A percentile compares a stretch with the other conserved stretches of the same genome.
Conservation (phyloP, 2,329 filamentous ascomycete genomes). For the Helotiales sp. region DNA sequence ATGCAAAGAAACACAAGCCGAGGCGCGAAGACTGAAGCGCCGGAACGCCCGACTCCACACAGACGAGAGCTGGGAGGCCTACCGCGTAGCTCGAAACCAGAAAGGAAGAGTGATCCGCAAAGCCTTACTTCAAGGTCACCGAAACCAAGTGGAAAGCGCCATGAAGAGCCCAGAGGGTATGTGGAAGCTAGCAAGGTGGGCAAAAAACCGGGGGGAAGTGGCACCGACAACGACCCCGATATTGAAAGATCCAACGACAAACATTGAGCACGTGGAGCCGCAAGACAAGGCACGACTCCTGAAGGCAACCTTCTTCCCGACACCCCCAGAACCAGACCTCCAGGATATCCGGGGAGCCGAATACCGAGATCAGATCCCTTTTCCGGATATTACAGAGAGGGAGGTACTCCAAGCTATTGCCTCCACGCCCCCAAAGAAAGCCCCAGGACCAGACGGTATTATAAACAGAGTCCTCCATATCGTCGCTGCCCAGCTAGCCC, state of each 20-base stretch:
- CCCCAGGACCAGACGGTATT: slow-evolving; percentile 29
- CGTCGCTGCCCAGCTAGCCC: slow-evolving; percentile 15
- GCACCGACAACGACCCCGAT: background rate
- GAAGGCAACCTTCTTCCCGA: slow-evolving; percentile 22
- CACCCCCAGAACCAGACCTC: slow-evolving; percentile 26
- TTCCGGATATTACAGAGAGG: slow-evolving; percentile 23
- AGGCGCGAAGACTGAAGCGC: background rate
- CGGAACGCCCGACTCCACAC: background rate
- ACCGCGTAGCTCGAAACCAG: background rate
- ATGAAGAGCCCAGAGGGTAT: background rate
- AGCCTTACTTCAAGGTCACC: background rate
- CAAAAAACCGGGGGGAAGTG: background rate
- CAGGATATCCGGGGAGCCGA: slow-evolving; percentile 20
- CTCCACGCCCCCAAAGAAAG: slow-evolving; percentile 24
- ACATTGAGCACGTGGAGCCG: background rate
- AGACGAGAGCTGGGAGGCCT: slow-evolving; percentile 9
- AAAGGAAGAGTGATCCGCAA: slow-evolving; percentile 1
- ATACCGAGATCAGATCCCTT: slow-evolving; percentile 17
- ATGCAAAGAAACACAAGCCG: slow-evolving; percentile 8
- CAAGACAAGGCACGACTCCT: slow-evolving; percentile 16
- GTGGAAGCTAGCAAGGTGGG: background rate
- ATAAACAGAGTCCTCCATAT: slow-evolving; percentile 26
- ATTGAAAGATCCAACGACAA: background rate
- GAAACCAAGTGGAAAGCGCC: background rate
- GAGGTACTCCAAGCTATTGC: slow-evolving; percentile 26